phyloP scores from a whole-genome alignment of 306 rosid species.

The Boehmeria nivea region DNA sequence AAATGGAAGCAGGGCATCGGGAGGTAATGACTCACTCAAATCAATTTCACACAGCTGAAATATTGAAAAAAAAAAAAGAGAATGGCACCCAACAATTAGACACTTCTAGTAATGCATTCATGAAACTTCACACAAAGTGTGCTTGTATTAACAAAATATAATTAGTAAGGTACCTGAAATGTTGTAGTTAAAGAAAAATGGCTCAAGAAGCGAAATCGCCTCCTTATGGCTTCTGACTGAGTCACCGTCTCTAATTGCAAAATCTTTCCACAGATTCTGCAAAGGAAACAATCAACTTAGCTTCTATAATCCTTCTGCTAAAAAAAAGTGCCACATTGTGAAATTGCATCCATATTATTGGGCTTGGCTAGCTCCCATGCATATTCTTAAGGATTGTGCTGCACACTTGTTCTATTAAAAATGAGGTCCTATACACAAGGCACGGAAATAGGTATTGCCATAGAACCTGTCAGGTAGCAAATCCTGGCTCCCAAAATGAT shows the following conservation, averaged over 20 bases:
- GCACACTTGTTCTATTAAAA: not conserved
- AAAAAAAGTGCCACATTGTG: too few species aligned
- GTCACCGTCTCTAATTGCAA: conserved; percentile 74
- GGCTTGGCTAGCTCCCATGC: not conserved
- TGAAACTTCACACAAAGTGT: too few species aligned
- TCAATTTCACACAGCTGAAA: conserved; percentile 91
- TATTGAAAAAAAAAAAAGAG: conserved; percentile 2
- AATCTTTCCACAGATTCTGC: conserved; percentile 80
- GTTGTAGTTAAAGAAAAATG: conserved; percentile 86
- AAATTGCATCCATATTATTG: too few species aligned
- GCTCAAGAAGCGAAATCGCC: conserved; percentile 77
- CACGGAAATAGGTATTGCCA: conserved; percentile 6
- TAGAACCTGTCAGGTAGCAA: conserved; percentile 79
- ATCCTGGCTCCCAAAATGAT: conserved; percentile 70
- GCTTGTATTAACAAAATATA: not conserved
- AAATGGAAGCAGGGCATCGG: conserved; percentile 67
- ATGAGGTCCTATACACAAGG: not conserved
- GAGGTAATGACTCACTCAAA: conserved; percentile 62
- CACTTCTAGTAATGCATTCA: conserved; percentile 9
- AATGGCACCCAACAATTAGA: conserved; percentile 18
- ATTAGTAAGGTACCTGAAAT: conserved; percentile 54
- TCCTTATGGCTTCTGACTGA: conserved; percentile 85
- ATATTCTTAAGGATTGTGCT: not conserved
- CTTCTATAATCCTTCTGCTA: too few species aligned
- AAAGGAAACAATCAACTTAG: conserved; percentile 19